These are phyloP conservation scores for Suhomyces sp. DNA, from an alignment of 805 yeast species.

Conservation along the genomic window DNA sequence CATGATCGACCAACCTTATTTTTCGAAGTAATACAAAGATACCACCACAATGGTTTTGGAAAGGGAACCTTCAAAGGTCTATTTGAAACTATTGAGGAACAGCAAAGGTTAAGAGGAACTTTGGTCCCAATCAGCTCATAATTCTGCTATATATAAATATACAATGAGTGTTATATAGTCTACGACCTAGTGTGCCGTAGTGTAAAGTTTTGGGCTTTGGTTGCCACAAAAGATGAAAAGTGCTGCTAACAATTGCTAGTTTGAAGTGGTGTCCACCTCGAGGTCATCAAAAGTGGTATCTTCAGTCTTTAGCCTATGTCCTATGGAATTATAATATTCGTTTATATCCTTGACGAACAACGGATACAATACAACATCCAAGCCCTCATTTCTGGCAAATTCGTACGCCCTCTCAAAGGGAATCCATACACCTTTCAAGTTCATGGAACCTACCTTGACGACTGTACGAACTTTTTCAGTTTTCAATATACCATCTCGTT, in stretches of 20 bases:
- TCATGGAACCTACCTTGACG: conserved; percentile 39
- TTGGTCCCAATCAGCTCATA: conserved; percentile 17
- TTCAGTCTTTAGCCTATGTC: conserved; percentile 18
- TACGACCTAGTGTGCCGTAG: neutral
- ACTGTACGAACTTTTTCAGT: conserved; percentile 26
- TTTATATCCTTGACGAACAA: conserved; percentile 32
- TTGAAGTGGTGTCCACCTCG: neutral
- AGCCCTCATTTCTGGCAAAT: conserved; percentile 40
- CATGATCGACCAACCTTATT: conserved; percentile 80
- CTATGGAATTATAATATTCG: conserved; percentile 23
- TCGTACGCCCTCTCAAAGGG: conserved; percentile 40
- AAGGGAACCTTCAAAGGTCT: conserved; percentile 84
- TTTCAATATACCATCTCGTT: conserved; percentile 39
- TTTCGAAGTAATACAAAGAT: conserved; percentile 76
- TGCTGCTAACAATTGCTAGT: neutral
- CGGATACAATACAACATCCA: conserved; percentile 31
- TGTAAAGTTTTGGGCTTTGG: neutral
- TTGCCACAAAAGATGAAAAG: neutral
- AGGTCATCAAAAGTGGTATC: neutral
- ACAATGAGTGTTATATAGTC: neutral
- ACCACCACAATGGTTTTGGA: conserved; percentile 81
- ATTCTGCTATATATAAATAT: neutral
- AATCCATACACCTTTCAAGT: conserved; percentile 42
- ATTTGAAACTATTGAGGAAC: conserved; percentile 77
- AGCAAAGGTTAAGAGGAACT: conserved; percentile 71